Evolutionary conservation across 768 basidiomycete genomes (phyloP).

Genomic region (Cyathus striatus): DNA sequence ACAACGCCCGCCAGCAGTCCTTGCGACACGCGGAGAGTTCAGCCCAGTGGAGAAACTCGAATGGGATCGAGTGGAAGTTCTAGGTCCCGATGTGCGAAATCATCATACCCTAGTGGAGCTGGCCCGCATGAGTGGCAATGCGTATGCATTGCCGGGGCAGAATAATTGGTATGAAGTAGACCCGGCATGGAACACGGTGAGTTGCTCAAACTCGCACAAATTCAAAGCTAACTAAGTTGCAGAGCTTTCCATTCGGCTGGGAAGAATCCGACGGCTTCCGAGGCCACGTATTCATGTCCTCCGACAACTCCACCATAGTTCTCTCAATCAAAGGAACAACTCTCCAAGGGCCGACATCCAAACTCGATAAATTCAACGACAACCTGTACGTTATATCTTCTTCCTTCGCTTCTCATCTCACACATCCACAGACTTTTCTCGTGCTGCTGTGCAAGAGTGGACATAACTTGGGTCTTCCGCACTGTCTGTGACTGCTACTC

Average conservation of each 20-base stretch:
- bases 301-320: conserved; percentile 77
- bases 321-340: conserved; percentile 90
- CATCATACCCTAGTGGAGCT: conserved; percentile 76
- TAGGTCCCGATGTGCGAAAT: conserved; percentile 77
- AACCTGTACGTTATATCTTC: conserved; percentile 40
- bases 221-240: conserved; percentile 3
- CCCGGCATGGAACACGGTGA: conserved; percentile 60
- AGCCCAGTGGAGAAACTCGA: conserved; percentile 37
- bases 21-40: conserved; percentile 38
- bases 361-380: conserved; percentile 92
- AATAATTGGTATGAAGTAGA: conserved; percentile 83
- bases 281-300: conserved; percentile 82
- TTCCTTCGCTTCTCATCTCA: not conserved
- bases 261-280: conserved; percentile 76
- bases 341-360: conserved; percentile 78
- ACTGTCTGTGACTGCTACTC: conserved; percentile 89
- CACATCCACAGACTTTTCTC: conserved; percentile 52
- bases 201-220: conserved; percentile 6
- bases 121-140: conserved; percentile 86
- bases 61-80: conserved; percentile 66
- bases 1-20: conserved; percentile 50
- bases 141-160: conserved; percentile 70
- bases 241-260: conserved; percentile 84
- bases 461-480: conserved; percentile 79
- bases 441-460: conserved; percentile 91